phyloP scores from a whole-genome alignment of 495 filamentous ascomycete species.

The Annulohypoxylon bovei region DNA sequence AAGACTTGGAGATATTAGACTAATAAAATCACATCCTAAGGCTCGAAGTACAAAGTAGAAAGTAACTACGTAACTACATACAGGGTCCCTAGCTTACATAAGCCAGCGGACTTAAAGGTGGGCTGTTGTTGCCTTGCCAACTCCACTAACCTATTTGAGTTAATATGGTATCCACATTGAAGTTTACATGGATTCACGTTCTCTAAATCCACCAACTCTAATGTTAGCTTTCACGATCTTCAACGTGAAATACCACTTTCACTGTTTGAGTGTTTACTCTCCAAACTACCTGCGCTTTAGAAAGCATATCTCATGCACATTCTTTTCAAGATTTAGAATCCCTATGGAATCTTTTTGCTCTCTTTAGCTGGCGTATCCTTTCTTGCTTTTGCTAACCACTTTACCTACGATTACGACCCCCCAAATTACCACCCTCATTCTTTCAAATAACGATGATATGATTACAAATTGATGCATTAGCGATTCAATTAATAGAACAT shows the following conservation, averaged over 20 bases:
- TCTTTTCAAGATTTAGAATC: conserved; percentile 30
- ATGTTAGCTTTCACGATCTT: conserved; percentile 3
- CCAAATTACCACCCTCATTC: conserved; percentile 10
- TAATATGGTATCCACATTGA: not conserved
- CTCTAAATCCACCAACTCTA: not conserved
- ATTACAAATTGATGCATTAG: conserved; percentile 32
- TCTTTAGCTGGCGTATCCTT: conserved; percentile 10
- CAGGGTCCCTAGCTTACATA: not conserved
- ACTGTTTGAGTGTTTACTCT: not conserved
- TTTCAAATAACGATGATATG: conserved; percentile 39
- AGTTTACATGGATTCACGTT: not conserved
- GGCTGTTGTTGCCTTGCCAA: not conserved
- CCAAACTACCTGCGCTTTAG: not conserved
- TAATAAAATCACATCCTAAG: not conserved
- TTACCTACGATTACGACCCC: not conserved
- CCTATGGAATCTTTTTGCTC: conserved; percentile 43
- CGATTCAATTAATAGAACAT: conserved; percentile 47
- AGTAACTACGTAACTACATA: not conserved
- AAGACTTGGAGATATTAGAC: not conserved
- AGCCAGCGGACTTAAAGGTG: no score
- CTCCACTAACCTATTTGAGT: not conserved
- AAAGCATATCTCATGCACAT: conserved; percentile 16
- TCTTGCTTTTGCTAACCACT: not conserved
- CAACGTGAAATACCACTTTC: not conserved
- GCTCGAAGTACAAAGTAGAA: not conserved